A percentile compares a stretch with the other conserved stretches of the same genome.
These are phyloP conservation scores for Hysterium pulicare DNA, from an alignment of 2,329 filamentous ascomycete genomes.

Conservation along the genomic window DNA sequence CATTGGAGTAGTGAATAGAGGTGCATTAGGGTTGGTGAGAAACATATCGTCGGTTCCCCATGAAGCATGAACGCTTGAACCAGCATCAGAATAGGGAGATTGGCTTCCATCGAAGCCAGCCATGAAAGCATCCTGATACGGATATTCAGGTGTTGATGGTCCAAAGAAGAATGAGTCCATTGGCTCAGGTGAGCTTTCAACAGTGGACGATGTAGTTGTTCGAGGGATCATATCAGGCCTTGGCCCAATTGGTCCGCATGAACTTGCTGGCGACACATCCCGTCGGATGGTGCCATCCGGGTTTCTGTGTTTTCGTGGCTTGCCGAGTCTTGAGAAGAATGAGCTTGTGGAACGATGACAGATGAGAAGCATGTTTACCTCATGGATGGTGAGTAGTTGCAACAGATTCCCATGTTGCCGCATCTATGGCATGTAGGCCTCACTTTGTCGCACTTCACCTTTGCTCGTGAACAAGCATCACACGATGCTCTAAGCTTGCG, in stretches of 20 bases:
- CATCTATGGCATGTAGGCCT: constrained; percentile 36
- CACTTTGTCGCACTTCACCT: constrained; percentile 38
- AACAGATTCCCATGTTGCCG: constrained; percentile 36
- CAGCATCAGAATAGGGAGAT: constrained; percentile 32
- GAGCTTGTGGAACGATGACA: neutral
- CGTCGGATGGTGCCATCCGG: constrained; percentile 33
- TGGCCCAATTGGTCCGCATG: constrained; percentile 25
- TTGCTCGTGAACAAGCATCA: constrained; percentile 37
- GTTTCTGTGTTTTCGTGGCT: constrained; percentile 36
- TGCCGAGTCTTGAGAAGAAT: constrained; percentile 29
- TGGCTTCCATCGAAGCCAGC: constrained; percentile 27
- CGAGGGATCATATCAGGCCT: constrained; percentile 31
- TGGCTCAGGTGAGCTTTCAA: constrained; percentile 36
- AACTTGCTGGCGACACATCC: constrained; percentile 31
- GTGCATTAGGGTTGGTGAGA: constrained; percentile 23
- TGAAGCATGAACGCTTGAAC: constrained; percentile 21
- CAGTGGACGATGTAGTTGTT: constrained; percentile 22
- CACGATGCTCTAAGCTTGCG: constrained; percentile 38
- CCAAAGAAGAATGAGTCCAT: constrained; percentile 33
- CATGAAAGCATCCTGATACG: constrained; percentile 33
- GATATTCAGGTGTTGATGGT: constrained; percentile 33
- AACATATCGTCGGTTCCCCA: constrained; percentile 34
- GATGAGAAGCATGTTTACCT: constrained; percentile 21
- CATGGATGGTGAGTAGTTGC: constrained; percentile 39
- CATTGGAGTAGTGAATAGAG: constrained; percentile 19